Evolutionary conservation across 2,329 filamentous ascomycete species (phyloP).

Genomic region (Xylaria digitata): DNA sequence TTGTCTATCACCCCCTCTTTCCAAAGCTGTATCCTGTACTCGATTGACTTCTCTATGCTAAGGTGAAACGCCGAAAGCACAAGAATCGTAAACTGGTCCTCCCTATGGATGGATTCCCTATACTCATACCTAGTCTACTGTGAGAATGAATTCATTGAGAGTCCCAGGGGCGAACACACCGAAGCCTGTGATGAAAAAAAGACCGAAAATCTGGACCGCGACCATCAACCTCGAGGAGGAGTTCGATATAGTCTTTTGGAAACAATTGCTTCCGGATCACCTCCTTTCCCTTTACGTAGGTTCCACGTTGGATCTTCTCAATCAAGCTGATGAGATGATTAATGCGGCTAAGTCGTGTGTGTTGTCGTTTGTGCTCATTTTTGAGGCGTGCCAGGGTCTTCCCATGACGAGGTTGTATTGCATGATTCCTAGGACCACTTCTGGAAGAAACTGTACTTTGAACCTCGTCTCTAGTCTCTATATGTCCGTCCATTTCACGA

Average conservation of each 20-base stretch:
- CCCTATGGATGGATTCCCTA: conserved; percentile 7
- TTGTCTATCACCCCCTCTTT: background rate
- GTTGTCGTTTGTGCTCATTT: background rate
- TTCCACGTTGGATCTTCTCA: conserved; percentile 2
- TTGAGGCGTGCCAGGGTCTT: background rate
- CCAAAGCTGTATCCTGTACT: background rate
- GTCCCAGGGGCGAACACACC: background rate
- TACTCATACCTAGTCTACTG: background rate
- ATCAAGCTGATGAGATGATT: background rate
- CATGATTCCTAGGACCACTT: background rate
- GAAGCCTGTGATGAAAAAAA: background rate
- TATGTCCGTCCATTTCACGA: background rate
- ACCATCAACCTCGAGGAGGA: background rate
- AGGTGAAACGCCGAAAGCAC: background rate
- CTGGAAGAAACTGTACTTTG: background rate
- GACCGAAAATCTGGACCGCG: conserved; percentile 3
- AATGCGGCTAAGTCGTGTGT: background rate
- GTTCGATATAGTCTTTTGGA: conserved; percentile 5
- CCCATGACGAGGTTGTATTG: background rate
- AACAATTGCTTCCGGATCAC: conserved; percentile 1
- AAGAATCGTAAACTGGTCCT: conserved; percentile 3
- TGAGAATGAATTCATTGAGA: background rate
- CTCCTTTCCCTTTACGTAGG: background rate
- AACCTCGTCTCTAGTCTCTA: background rate
- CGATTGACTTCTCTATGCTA: background rate